phyloP scores from a whole-genome alignment of 129 eudicot genomes.

The Deinandra increscens region DNA sequence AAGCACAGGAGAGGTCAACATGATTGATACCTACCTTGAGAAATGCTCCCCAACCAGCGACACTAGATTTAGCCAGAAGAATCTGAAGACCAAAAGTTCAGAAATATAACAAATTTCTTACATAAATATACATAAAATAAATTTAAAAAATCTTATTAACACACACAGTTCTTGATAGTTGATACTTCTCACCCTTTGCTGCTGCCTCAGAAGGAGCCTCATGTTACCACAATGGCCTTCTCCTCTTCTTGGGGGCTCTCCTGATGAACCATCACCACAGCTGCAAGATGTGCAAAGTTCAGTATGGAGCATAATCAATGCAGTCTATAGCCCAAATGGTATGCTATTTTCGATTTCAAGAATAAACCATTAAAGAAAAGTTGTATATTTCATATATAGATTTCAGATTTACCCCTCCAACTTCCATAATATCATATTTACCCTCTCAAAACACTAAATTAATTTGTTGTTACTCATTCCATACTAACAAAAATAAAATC shows the following conservation, averaged over 20 bases:
- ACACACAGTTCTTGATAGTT: slow-evolving; percentile 13
- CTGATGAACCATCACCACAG: slow-evolving; percentile 87
- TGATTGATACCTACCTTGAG: slow-evolving; percentile 55
- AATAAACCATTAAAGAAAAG: neutral
- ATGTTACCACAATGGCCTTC: slow-evolving; percentile 98
- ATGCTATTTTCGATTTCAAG: neutral
- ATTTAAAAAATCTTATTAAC: neutral
- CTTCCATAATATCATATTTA: neutral
- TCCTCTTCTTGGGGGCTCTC: slow-evolving; percentile 84
- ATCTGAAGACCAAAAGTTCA: slow-evolving; percentile 45
- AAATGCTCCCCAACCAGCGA: slow-evolving; percentile 99
- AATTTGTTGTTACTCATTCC: neutral
- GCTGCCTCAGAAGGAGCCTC: slow-evolving; percentile 96
- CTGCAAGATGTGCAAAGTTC: slow-evolving; percentile 44
- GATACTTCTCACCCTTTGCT: slow-evolving; percentile 66
- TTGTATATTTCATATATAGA: neutral
- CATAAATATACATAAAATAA: neutral
- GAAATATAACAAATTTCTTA: neutral
- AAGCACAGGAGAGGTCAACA: neutral
- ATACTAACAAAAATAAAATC: neutral
- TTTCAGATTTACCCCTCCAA: slow-evolving; percentile 7
- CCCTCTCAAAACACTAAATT: neutral
- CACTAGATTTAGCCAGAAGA: slow-evolving; percentile 80
- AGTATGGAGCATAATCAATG: slow-evolving; percentile 3
- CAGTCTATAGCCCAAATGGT: slow-evolving; percentile 13